phyloP scores from a whole-genome alignment of 108 stramenopile genomes.

The Mediolabrus comicus region DNA sequence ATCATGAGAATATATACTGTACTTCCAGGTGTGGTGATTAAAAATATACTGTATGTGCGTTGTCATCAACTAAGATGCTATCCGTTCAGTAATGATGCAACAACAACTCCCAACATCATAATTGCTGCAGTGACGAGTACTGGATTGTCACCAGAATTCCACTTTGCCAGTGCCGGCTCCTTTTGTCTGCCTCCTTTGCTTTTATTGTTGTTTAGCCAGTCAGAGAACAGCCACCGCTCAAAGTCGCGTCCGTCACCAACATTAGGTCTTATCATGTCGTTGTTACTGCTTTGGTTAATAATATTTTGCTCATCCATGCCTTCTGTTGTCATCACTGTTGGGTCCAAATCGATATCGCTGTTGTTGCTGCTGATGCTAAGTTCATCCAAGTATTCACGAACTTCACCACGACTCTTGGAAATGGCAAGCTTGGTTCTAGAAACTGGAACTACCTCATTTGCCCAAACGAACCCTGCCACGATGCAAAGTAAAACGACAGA shows the following conservation, averaged over 20 bases:
- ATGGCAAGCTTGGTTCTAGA: conserved; percentile 74
- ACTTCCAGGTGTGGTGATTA: too few relatives aligned
- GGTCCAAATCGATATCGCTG: background rate
- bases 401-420: conserved; percentile 59
- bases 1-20: too few relatives aligned
- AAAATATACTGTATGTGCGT: too few relatives aligned
- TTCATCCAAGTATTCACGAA: conserved; percentile 77
- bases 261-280: background rate
- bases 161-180: conserved; percentile 83
- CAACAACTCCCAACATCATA: conserved; percentile 62
- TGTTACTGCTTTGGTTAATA: background rate
- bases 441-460: conserved; percentile 70
- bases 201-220: conserved; percentile 64
- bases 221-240: conserved; percentile 81
- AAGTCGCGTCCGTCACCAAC: conserved; percentile 52
- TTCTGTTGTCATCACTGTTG: background rate
- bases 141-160: conserved; percentile 89
- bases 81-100: conserved; percentile 71
- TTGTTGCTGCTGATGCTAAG: conserved; percentile 20
- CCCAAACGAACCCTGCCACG: conserved; percentile 59
- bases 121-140: conserved; percentile 70
- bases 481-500: conserved; percentile 56
- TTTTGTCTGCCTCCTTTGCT: conserved; percentile 67
- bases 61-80: conserved; percentile 31
- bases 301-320: background rate